Base-by-base conservation (phyloP, 2,329 filamentous ascomycete species). In the Domatiomyces catenatus region DNA sequence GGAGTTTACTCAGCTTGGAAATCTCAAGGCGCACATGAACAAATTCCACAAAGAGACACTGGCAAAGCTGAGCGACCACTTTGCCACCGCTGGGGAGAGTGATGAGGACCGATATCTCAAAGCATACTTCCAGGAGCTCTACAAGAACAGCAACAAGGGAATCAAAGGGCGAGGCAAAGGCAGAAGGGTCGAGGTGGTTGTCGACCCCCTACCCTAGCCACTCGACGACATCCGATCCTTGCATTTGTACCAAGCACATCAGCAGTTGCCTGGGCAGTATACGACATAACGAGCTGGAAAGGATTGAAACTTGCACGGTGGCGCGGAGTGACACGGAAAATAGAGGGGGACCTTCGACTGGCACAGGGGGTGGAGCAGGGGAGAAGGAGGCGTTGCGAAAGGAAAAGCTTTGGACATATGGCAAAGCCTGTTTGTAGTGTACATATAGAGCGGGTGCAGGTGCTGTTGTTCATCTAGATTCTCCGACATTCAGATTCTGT, bases 141-240 rank as follows among this genome's bases (percentile, higher is more conserved):
- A 94, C 75, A 94, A 94, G 72, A 93, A 96, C 69, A 89, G 84
- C 69, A 96, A 96, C 75, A 94, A 94, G 67, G 92, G 92, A 1
- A 95, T 96, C 72, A 96, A 95, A 68, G 92, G 92, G 8, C 81
- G 92, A 45, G 92, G 92, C 44, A 92, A 90, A 64, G 85, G 89
- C 59, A 75, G 86, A 51, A 80, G 80, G 52, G 83, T 88, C 20
- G 56, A 58, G 44, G 54, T 60, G 7, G 48, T 60, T 46, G 46
- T 50, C 19, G 24, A 26, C 44, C 7, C 3, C 24, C 19, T 19
- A 39, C 32, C 32, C 15, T 12, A 39, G 32, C 15, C 32, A 39
- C 10, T 39, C 32, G 22, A 39, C 32, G 15, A 5, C 10, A 39
- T 15, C 32, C 32, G 10, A 39, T 15, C 32, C 15, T 39, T 39